A percentile compares a stretch with the other conserved stretches of the same genome.
Conservation (phyloP, 1,284 basidiomycete species). For the Ganoderma boninense region DNA sequence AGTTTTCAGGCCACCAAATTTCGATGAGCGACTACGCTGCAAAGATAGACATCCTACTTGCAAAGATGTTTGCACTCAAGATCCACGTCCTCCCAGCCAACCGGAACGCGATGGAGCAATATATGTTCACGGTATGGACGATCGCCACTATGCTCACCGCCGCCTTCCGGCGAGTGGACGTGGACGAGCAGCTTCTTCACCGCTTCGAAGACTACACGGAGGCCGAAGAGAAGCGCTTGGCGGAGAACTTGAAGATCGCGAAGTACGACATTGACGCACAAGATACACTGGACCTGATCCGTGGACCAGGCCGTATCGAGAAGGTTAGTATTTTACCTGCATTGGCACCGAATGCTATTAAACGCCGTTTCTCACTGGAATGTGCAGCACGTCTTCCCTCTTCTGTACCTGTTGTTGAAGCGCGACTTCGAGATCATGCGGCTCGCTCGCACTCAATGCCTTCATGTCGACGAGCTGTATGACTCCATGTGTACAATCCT, state of each 20-base stretch:
- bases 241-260: conserved; percentile 32
- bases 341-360: no score
- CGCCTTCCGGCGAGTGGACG: conserved; percentile 15
- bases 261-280: conserved; percentile 38
- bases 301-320: conserved; percentile 35
- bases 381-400: conserved; percentile 35
- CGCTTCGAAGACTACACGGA: conserved; percentile 32
- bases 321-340: conserved; percentile 19
- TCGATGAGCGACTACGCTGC: conserved; percentile 31
- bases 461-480: conserved; percentile 30
- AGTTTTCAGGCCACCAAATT: conserved; percentile 30
- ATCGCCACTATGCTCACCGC: conserved; percentile 6
- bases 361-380: background rate
- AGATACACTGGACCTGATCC: conserved; percentile 35
- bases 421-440: conserved; percentile 37
- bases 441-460: conserved; percentile 26
- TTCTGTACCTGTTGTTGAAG: conserved; percentile 38
- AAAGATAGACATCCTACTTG: conserved; percentile 32
- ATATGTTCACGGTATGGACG: conserved; percentile 22
- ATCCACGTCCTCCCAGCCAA: conserved; percentile 27
- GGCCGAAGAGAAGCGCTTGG: conserved; percentile 34
- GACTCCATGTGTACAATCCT: conserved; percentile 19
- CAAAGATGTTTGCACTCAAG: conserved; percentile 32
- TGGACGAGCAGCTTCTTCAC: conserved; percentile 8
- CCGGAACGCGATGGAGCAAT: conserved; percentile 26